These are phyloP conservation scores for Dendrobium officinale DNA, from an alignment of 106 monocot species.

Conservation along the genomic window DNA sequence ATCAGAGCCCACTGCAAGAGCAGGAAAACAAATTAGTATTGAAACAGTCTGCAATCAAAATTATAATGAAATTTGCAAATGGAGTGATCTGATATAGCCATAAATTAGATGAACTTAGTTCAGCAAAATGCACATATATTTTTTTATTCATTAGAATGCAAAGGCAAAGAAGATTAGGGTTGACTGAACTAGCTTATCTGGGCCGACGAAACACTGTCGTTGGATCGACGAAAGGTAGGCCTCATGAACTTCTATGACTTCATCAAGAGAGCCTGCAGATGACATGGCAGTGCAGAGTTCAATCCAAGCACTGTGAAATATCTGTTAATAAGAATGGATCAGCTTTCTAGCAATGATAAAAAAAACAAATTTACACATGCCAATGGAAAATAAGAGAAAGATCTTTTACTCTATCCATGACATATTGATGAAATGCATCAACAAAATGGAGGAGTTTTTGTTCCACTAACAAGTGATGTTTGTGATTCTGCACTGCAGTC, in stretches of 20 bases:
- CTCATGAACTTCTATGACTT: conserved; percentile 91
- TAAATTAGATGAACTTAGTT: no score
- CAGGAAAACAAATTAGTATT: no score
- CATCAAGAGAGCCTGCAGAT: conserved; percentile 77
- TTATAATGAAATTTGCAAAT: no score
- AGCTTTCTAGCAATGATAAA: not conserved
- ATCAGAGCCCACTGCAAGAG: conserved; percentile 78
- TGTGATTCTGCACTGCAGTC: conserved; percentile 29
- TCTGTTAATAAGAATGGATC: conserved; percentile 24
- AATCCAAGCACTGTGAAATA: conserved; percentile 87
- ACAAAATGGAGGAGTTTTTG: conserved; percentile 97
- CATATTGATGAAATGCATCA: conserved; percentile 97
- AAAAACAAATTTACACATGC: not conserved
- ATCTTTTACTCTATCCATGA: conserved; percentile 79
- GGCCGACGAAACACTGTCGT: conserved; percentile 86
- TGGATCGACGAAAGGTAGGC: conserved; percentile 83
- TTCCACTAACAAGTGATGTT: conserved; percentile 73
- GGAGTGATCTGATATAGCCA: no score
- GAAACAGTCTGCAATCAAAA: no score
- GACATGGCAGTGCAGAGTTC: conserved; percentile 87
- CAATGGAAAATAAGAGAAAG: not conserved
- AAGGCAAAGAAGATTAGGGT: no score
- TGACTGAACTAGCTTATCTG: conserved; percentile 71
- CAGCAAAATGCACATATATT: no score
- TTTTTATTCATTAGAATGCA: no score